These are phyloP conservation scores for Karstenula rhodostoma DNA, from an alignment of 2,329 filamentous ascomycete genomes.

Conservation along the genomic window DNA sequence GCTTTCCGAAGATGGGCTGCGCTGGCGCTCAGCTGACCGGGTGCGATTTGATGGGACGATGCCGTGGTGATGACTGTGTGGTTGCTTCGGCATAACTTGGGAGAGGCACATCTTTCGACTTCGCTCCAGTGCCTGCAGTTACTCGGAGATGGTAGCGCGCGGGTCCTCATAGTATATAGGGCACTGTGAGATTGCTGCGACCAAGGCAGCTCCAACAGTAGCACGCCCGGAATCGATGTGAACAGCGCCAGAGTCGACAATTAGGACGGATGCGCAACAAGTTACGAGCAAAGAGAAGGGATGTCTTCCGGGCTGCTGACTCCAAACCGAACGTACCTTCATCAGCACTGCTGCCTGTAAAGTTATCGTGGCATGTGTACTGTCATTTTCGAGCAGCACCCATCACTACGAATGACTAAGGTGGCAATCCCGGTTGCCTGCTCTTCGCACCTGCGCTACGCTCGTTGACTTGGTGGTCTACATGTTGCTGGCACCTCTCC, in stretches of 20 bases:
- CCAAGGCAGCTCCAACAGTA: no score
- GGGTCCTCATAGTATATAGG: no score
- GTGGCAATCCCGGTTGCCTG: background rate
- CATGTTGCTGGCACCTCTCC: background rate
- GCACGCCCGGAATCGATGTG: no score
- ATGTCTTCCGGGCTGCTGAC: background rate
- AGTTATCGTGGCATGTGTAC: slow-evolving; percentile 7
- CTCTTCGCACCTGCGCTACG: background rate
- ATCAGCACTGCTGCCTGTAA: background rate
- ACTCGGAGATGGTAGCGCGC: no score
- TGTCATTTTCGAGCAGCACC: slow-evolving; percentile 8
- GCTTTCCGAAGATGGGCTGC: background rate
- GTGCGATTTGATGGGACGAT: background rate
- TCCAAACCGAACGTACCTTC: background rate
- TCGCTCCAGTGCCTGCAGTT: no score
- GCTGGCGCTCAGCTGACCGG: background rate
- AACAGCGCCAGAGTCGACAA: no score
- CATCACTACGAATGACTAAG: slow-evolving; percentile 7
- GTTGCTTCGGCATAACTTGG: background rate
- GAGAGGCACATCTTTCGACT: background rate
- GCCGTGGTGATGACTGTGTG: background rate
- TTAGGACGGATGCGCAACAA: background rate
- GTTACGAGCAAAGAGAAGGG: no score
- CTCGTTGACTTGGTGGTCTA: background rate
- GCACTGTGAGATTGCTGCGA: no score